These are phyloP conservation scores for Lecanicillium sp. DNA, from an alignment of 2,329 filamentous ascomycete genomes.

Conservation along the genomic window DNA sequence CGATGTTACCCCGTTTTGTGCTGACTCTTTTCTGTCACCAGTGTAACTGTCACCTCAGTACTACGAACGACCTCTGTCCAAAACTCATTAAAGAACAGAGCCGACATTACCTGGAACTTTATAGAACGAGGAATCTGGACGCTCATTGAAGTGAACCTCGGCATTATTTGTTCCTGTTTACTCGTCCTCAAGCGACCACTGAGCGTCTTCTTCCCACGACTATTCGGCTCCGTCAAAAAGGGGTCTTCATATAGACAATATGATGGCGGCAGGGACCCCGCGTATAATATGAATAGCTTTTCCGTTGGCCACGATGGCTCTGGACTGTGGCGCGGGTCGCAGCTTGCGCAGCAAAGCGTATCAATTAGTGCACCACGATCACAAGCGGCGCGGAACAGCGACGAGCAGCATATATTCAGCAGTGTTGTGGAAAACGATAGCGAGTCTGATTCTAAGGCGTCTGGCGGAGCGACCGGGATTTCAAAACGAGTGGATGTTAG, in stretches of 20 bases:
- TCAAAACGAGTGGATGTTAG: constrained; percentile 5
- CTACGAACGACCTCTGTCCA: constrained; percentile 26
- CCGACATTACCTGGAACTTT: constrained; percentile 20
- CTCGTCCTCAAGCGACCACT: constrained; percentile 17
- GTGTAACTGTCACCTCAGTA: constrained; percentile 26
- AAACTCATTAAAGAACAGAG: constrained; percentile 21
- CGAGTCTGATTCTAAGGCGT: not conserved
- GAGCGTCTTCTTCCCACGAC: constrained; percentile 10
- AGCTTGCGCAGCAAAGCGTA: constrained; percentile 6
- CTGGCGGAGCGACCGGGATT: not conserved
- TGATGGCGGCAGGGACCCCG: constrained; percentile 1
- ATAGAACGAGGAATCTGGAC: constrained; percentile 22
- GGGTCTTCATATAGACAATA: not conserved
- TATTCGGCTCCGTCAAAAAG: constrained; percentile 12
- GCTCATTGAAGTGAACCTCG: constrained; percentile 27
- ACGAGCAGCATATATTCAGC: constrained; percentile 2
- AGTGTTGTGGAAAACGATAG: constrained; percentile 3
- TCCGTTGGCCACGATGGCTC: not conserved
- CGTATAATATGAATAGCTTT: not conserved
- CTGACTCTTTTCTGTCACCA: constrained; percentile 2
- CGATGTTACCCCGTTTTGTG: no score
- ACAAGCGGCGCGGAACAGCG: not conserved
- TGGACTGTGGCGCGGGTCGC: constrained; percentile 4
- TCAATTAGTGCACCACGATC: constrained; percentile 5
- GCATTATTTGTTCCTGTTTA: constrained; percentile 28